Conservation (phyloP, 305 asterid species). For the Ilex paraguariensis region DNA sequence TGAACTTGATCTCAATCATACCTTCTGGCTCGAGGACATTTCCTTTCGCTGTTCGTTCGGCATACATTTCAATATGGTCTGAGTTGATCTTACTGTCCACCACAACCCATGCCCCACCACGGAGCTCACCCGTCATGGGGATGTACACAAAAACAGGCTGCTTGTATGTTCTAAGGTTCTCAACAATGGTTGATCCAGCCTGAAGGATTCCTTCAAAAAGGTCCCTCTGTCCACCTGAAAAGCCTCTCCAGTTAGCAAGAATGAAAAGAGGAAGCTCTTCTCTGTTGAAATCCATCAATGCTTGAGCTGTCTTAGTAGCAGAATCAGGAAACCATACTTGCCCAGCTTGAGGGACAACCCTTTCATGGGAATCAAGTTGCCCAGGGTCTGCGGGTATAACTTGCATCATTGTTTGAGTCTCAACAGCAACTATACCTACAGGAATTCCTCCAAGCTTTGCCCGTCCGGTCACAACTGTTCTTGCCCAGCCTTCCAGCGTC, state of each 20-base stretch:
- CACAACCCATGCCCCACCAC: conserved; percentile 99
- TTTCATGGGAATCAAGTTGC: conserved; percentile 90
- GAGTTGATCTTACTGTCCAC: conserved; percentile 93
- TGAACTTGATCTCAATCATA: conserved; percentile 83
- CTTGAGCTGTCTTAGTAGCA: conserved; percentile 91
- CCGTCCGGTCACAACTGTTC: conserved; percentile 94
- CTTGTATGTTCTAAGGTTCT: conserved; percentile 76
- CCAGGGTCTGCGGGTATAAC: conserved; percentile 99
- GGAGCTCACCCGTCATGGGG: conserved; percentile 94
- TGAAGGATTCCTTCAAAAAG: conserved; percentile 96
- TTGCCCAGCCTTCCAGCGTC: conserved; percentile 98
- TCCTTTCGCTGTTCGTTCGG: conserved; percentile 88
- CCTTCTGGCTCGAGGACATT: conserved; percentile 99
- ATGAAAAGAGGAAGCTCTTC: conserved; percentile 92
- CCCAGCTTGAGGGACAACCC: conserved; percentile 97
- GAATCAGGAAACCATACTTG: conserved; percentile 99
- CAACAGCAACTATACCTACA: conserved; percentile 91
- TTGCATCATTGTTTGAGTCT: conserved; percentile 98
- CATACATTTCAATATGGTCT: conserved; percentile 91
- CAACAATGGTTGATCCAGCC: conserved; percentile 95
- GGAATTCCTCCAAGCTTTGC: conserved; percentile 99
- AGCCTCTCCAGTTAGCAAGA: conserved; percentile 98
- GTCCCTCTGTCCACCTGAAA: conserved; percentile 98
- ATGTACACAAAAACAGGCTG: conserved; percentile 94
- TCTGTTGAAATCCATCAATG: conserved; percentile 83